Conservation (phyloP, 345 rosid genomes). For the Citrus glauca region DNA sequence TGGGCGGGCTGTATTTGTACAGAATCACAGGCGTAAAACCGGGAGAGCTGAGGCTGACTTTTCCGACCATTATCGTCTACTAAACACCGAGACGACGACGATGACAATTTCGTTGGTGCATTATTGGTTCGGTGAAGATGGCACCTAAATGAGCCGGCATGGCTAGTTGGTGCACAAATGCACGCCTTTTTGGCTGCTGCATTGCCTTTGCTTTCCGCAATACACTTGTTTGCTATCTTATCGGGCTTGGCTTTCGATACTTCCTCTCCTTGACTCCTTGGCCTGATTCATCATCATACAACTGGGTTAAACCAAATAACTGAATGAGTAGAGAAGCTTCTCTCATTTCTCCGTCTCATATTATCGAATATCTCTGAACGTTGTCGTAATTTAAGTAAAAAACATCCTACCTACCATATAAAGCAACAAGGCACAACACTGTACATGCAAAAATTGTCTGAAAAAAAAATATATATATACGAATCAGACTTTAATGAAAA, state of each 20-base stretch:
- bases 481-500: no score
- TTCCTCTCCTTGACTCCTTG: neutral
- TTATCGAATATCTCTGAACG: neutral
- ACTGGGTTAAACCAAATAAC: neutral
- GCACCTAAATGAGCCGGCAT: constrained; percentile 31
- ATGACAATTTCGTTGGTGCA: neutral
- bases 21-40: neutral
- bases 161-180: constrained; percentile 24
- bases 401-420: neutral
- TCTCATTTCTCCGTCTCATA: neutral
- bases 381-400: neutral
- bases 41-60: neutral
- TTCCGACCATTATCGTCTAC: neutral
- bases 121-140: constrained; percentile 23
- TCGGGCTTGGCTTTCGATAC: neutral
- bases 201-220: neutral
- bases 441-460: no score
- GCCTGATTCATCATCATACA: neutral
- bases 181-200: constrained; percentile 6
- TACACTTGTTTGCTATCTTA: neutral
- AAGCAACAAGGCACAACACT: no score
- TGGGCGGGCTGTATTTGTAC: neutral
- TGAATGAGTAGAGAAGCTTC: neutral
- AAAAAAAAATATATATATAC: no score
- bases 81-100: neutral